Conservation (phyloP, 768 basidiomycete species). For the Suillus brevipes region DNA sequence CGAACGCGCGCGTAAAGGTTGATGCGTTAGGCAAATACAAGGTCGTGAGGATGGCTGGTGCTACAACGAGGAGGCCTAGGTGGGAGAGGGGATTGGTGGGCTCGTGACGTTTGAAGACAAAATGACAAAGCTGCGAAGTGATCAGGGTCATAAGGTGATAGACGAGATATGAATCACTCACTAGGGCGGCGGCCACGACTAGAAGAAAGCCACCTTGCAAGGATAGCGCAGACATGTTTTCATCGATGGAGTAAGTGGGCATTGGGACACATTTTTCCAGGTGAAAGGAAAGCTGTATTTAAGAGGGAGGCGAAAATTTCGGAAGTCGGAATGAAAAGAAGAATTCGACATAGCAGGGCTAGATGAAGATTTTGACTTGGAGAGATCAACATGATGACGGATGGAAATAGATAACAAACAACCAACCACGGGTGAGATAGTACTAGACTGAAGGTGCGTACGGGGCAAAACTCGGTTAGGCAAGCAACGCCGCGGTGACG, state of each 20-base stretch:
- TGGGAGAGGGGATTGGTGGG: slow-evolving; percentile 29
- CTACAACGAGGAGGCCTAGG: slow-evolving; percentile 22
- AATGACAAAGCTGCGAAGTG: slow-evolving; percentile 26
- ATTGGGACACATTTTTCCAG: slow-evolving; percentile 15
- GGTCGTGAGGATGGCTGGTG: slow-evolving; percentile 23
- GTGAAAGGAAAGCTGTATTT: slow-evolving; percentile 24
- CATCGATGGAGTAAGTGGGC: slow-evolving; percentile 18
- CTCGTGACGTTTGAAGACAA: slow-evolving; percentile 34
- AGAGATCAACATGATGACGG: slow-evolving; percentile 9
- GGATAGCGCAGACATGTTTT: slow-evolving; percentile 21
- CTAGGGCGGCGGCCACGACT: slow-evolving; percentile 24
- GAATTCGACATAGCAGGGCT: slow-evolving; percentile 38
- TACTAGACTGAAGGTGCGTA: slow-evolving; percentile 22
- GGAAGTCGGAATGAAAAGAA: slow-evolving; percentile 30
- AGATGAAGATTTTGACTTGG: slow-evolving; percentile 24
- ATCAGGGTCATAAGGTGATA: slow-evolving; percentile 13
- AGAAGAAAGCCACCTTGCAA: slow-evolving; percentile 23
- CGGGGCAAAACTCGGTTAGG: slow-evolving; percentile 34
- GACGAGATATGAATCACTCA: slow-evolving; percentile 9
- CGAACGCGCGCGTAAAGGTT: slow-evolving; percentile 13
- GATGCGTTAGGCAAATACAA: slow-evolving; percentile 16
- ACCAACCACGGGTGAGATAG: slow-evolving; percentile 14
- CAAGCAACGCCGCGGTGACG: slow-evolving; percentile 40
- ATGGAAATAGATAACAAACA: slow-evolving; percentile 21
- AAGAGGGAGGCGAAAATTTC: slow-evolving; percentile 31